These are phyloP conservation scores for Cyclotella kingstonii DNA, from an alignment of 108 stramenopile species.

Conservation along the genomic window DNA sequence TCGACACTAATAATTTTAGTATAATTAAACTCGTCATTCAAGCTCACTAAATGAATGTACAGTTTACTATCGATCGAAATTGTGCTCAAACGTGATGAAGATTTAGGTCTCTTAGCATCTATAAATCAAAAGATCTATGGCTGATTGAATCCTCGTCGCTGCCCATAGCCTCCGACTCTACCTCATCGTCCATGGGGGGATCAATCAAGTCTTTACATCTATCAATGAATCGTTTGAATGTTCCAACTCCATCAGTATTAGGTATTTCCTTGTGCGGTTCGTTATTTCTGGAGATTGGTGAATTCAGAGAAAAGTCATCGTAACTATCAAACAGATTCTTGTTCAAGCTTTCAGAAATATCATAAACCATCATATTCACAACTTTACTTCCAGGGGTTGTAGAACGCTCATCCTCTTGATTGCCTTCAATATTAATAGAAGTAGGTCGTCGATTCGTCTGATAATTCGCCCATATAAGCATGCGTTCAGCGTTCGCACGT, in stretches of 20 bases:
- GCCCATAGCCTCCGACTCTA: conserved; percentile 9
- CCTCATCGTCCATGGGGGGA: conserved; percentile 14
- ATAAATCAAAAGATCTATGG: no score
- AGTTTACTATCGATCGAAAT: no score
- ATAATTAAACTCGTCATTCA: no score
- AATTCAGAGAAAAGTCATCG: no score
- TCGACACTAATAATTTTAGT: no score
- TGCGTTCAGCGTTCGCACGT: conserved; percentile 35
- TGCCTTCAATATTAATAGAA: conserved; percentile 9
- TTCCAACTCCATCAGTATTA: background rate
- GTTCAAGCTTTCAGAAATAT: conserved; percentile 2
- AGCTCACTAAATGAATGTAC: no score
- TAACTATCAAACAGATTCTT: no score
- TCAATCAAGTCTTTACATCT: conserved; percentile 36
- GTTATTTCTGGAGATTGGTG: no score
- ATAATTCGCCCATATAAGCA: conserved; percentile 42
- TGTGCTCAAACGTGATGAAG: no score
- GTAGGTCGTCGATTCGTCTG: conserved; percentile 27
- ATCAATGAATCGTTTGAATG: conserved; percentile 17
- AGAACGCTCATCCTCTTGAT: conserved; percentile 1
- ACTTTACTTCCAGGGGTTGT: conserved; percentile 1
- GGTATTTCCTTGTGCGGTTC: background rate
- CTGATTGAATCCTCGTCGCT: conserved; percentile 4
- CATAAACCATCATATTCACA: conserved; percentile 7
- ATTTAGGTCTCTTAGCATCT: no score